Evolutionary conservation across 768 basidiomycete genomes (phyloP), one percentile per base, ranked within the genome.

Genomic region (Amyloporia xantha): DNA sequence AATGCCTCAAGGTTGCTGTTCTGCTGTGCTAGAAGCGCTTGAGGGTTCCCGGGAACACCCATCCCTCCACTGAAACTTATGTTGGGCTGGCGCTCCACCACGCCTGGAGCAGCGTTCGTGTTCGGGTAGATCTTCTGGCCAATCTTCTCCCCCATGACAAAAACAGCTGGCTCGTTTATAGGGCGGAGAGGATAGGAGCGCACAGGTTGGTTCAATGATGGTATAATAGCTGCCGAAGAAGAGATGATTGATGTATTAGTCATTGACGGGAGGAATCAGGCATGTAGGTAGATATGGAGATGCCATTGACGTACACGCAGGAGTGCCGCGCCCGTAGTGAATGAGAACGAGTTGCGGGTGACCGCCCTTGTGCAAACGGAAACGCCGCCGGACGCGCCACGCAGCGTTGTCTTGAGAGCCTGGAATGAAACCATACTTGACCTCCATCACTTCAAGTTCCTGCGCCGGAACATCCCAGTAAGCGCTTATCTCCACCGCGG

Each of bases 371-470:
- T 67, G 52, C 30, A 92, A 71, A 30, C 89, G 81, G 62, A 77
- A 91, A 5, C 86, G 79, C 42, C 86, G 70, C 41, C 90, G 76
- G 41, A 81, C 61, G 13, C 88, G 81, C 64, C 74, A 85, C 25
- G 90, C 88, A 51, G 61, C 69, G 7, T 69, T 60, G 54, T 91
- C 89, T 37, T 68, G 68, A 1, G 71, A 68, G 36, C 74, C 75
- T 13, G 89, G 89, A n/a, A 86, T 64, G 62, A 88, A 92, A 1
- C 90, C 89, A 57, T 66, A 82, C 61, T 85, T 89, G 23, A 76
- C 65, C 63, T 92, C 89, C 48, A 70, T 62, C 1, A 91, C 74
- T 68, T 91, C 90, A 13, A 92, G 72, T 64, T 91, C 89, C 86
- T 89, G 53, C 49, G 35, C 12, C 38, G 38, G 30, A 39, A 26